These are phyloP conservation scores for Xerocomus nothofagi DNA, from an alignment of 1,284 basidiomycete species.

Conservation along the genomic window DNA sequence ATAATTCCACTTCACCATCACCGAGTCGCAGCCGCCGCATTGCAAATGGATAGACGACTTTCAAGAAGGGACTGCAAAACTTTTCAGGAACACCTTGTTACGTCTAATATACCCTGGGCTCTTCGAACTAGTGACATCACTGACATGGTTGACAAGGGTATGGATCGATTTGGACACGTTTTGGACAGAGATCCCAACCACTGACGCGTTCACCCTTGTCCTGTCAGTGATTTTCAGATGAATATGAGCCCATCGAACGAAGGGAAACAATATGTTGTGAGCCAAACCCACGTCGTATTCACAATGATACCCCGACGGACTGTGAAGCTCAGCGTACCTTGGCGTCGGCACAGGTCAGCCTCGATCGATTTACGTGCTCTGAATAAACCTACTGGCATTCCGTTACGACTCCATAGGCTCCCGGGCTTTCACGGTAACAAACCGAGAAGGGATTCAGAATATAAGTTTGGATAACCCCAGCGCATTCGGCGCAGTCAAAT, in stretches of 20 bases:
- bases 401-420: background rate
- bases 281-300: conserved; percentile 4
- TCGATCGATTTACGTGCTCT: background rate
- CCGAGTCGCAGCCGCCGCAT: too few species aligned
- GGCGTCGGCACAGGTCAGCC: background rate
- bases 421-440: background rate
- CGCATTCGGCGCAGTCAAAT: background rate
- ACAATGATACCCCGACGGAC: background rate
- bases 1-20: too few species aligned
- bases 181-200: background rate
- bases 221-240: background rate
- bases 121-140: background rate
- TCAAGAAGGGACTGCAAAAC: too few species aligned
- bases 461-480: background rate
- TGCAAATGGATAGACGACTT: too few species aligned
- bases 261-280: background rate
- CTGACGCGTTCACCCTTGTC: background rate
- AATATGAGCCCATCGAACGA: background rate
- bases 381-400: background rate
- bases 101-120: too few species aligned
- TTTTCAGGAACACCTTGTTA: background rate
- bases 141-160: background rate
- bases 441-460: background rate
- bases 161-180: background rate
- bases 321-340: background rate